These are phyloP conservation scores for Xenosphaeropsis pyriputrescens DNA, from an alignment of 2,329 filamentous ascomycete genomes.

Conservation along the genomic window DNA sequence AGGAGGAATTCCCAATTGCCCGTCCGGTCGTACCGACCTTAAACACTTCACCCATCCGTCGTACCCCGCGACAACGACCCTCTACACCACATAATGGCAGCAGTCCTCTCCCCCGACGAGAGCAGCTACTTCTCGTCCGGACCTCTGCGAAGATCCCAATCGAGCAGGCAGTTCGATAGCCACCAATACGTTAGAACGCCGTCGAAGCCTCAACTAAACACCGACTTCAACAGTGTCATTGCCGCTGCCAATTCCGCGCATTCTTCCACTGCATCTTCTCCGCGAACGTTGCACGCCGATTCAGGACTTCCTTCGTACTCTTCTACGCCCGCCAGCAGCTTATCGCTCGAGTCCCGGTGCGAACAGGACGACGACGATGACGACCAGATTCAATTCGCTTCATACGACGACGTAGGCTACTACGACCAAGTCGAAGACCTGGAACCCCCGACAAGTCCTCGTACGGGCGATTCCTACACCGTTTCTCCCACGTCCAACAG, in stretches of 20 bases:
- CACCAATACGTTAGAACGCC: constrained; percentile 15
- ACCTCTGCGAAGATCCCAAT: constrained; percentile 42
- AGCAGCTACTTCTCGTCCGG: constrained; percentile 38
- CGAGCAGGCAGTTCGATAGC: constrained; percentile 35
- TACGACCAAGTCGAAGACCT: constrained; percentile 21
- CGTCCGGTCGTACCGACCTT: not conserved
- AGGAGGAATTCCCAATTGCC: too few relatives aligned
- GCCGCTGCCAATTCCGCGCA: constrained; percentile 15
- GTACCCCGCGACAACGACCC: not conserved
- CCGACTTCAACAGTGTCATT: constrained; percentile 11
- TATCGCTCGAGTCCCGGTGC: constrained; percentile 72
- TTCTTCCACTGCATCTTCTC: constrained; percentile 42
- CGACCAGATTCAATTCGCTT: constrained; percentile 44
- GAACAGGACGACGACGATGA: constrained; percentile 90
- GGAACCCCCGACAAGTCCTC: constrained; percentile 33
- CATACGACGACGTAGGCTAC: constrained; percentile 17
- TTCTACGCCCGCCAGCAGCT: constrained; percentile 48
- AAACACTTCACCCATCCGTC: not conserved
- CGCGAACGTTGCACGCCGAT: constrained; percentile 33
- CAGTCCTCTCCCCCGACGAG: constrained; percentile 31
- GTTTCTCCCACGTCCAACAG: constrained; percentile 48
- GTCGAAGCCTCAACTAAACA: constrained; percentile 23
- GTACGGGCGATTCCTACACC: constrained; percentile 33
- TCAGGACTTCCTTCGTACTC: constrained; percentile 38
- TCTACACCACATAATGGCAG: constrained; percentile 13